phyloP scores from a whole-genome alignment of 1,284 basidiomycete species.

The Cutaneotrichosporon sp. region DNA sequence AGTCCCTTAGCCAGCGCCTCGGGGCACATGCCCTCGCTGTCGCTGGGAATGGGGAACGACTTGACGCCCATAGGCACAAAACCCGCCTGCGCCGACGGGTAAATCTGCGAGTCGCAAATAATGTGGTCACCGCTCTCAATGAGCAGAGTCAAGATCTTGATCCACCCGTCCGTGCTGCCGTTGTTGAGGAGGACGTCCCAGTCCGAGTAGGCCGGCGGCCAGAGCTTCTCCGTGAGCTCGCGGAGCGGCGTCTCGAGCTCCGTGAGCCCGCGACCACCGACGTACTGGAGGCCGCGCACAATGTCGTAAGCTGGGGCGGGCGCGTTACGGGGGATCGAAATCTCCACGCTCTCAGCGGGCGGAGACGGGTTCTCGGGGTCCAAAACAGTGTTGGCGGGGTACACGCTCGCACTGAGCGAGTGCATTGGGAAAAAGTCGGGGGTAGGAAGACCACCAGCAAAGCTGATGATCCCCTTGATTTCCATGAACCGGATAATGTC shows the following conservation, averaged over 20 bases:
- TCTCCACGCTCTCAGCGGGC: slow-evolving; percentile 56
- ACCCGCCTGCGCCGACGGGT: slow-evolving; percentile 44
- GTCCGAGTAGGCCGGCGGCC: slow-evolving; percentile 64
- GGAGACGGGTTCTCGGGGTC: slow-evolving; percentile 57
- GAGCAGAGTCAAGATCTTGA: slow-evolving; percentile 56
- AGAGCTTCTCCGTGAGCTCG: slow-evolving; percentile 62
- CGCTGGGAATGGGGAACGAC: slow-evolving; percentile 59
- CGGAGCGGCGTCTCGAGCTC: slow-evolving; percentile 35
- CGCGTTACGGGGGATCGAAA: slow-evolving; percentile 56
- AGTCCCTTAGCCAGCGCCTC: slow-evolving; percentile 63
- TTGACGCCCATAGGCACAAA: slow-evolving; percentile 34
- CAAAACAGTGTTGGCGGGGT: slow-evolving; percentile 33
- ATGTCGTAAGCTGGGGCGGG: slow-evolving; percentile 51
- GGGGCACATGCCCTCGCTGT: slow-evolving; percentile 66
- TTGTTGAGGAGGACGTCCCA: slow-evolving; percentile 62
- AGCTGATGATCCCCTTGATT: slow-evolving; percentile 33
- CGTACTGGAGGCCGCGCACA: slow-evolving; percentile 68
- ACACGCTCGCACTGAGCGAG: slow-evolving; percentile 35
- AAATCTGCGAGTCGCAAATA: slow-evolving; percentile 58
- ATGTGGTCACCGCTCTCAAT: slow-evolving; percentile 70
- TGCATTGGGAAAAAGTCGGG: slow-evolving; percentile 49
- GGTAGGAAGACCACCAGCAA: slow-evolving; percentile 44
- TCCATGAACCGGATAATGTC: slow-evolving; percentile 36
- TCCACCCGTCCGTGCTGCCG: slow-evolving; percentile 72
- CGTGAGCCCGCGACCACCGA: slow-evolving; percentile 42